phyloP scores from a whole-genome alignment of 495 filamentous ascomycete species.

The Lasiosphaeria ovina region DNA sequence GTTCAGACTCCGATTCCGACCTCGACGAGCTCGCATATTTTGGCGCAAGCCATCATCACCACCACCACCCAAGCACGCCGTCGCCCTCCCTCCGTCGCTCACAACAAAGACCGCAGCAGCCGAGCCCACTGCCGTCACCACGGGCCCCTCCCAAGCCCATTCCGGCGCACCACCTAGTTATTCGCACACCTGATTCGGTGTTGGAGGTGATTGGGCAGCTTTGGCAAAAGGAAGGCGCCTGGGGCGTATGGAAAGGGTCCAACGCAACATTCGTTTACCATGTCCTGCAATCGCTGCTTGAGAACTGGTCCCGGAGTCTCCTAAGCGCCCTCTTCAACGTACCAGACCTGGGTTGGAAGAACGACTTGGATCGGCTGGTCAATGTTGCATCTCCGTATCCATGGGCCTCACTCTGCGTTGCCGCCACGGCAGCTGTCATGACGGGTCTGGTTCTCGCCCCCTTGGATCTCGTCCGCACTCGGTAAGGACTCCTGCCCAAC shows the following conservation, averaged over 20 bases:
- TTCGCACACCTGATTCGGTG: constrained; percentile 70
- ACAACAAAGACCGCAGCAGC: constrained; percentile 20
- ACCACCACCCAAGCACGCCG: constrained; percentile 54
- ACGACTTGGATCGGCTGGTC: constrained; percentile 49
- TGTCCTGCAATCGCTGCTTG: constrained; percentile 77
- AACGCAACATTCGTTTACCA: constrained; percentile 89
- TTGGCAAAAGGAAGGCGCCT: constrained; percentile 85
- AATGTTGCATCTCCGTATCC: constrained; percentile 70
- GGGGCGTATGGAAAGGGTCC: constrained; percentile 91
- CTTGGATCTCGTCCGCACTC: constrained; percentile 84
- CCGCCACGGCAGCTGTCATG: constrained; percentile 76
- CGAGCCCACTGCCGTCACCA: constrained; percentile 33
- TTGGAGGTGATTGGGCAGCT: constrained; percentile 77
- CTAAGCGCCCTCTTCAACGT: constrained; percentile 80
- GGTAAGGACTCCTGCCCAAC: constrained; percentile 40
- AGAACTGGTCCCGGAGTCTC: constrained; percentile 80
- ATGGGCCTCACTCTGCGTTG: constrained; percentile 69
- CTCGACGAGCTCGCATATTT: constrained; percentile 82
- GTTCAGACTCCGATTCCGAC: constrained; percentile 63
- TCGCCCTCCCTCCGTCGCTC: constrained; percentile 51
- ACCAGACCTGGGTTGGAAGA: constrained; percentile 68
- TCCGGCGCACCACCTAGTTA: constrained; percentile 59
- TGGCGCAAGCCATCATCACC: constrained; percentile 51
- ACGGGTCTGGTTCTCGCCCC: constrained; percentile 79
- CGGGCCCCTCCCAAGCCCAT: constrained; percentile 27